Evolutionary conservation across 768 basidiomycete genomes (phyloP).

Genomic region (Lentinula sp.): DNA sequence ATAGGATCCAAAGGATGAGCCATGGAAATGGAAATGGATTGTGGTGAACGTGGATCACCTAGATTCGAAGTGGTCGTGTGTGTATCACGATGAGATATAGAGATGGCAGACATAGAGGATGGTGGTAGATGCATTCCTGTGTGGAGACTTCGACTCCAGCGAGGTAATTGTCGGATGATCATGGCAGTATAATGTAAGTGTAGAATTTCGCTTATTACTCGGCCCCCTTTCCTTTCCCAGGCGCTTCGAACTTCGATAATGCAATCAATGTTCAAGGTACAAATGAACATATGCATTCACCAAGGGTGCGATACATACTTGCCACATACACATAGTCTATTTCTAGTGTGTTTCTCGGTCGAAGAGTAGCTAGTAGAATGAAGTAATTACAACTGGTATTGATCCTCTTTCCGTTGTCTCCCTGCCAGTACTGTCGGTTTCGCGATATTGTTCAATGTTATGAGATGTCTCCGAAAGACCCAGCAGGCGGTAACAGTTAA

Average conservation of each 20-base stretch:
- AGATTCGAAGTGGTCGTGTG: neutral
- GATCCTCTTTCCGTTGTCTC: neutral
- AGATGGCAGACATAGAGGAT: neutral
- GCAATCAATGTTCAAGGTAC: too few species aligned
- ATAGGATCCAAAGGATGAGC: conserved; percentile 5
- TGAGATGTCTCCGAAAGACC: conserved; percentile 38
- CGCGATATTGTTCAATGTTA: conserved; percentile 24
- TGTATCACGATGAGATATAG: neutral
- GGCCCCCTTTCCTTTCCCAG: too few species aligned
- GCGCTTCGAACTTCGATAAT: too few species aligned
- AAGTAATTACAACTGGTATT: neutral
- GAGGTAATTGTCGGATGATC: conserved; percentile 7
- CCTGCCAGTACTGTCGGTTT: neutral
- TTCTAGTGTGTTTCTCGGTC: neutral
- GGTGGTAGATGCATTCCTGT: neutral
- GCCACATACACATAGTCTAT: neutral
- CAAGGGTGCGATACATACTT: neutral
- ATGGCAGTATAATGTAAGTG: neutral
- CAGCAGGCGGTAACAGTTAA: conserved; percentile 44
- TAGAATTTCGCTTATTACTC: neutral
- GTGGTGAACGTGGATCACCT: neutral
- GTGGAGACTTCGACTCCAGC: neutral
- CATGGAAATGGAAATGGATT: conserved; percentile 3
- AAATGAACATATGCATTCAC: too few species aligned
- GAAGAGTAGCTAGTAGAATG: neutral